Evolutionary conservation across 768 basidiomycete species (phyloP).

Genomic region (Cystofilobasidium bisporidii): DNA sequence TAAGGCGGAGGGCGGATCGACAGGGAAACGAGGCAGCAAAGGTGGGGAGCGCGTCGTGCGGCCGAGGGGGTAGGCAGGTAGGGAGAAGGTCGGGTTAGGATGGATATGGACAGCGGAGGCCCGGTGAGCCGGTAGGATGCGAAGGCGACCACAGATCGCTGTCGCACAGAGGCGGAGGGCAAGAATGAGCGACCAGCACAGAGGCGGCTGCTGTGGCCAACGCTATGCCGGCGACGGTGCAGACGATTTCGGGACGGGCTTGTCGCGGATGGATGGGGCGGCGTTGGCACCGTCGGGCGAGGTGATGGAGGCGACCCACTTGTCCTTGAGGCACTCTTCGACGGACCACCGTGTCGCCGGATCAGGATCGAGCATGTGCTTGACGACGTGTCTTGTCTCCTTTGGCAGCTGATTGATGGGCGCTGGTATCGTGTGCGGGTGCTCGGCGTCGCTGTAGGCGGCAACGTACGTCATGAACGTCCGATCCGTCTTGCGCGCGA

Average conservation of each 20-base stretch:
- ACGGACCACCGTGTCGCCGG: slow-evolving; percentile 64
- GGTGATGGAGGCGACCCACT: slow-evolving; percentile 67
- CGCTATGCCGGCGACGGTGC: background rate
- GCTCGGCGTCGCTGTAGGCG: slow-evolving; percentile 43
- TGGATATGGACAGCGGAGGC: too few relatives aligned
- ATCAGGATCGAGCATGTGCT: slow-evolving; percentile 93
- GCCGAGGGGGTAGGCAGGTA: too few relatives aligned
- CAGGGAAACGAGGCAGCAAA: too few relatives aligned
- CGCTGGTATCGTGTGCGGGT: slow-evolving; percentile 44
- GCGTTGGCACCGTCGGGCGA: background rate
- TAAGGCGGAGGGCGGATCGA: too few relatives aligned
- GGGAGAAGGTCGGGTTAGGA: too few relatives aligned
- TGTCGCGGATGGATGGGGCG: background rate
- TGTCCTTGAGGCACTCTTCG: slow-evolving; percentile 66
- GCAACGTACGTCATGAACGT: slow-evolving; percentile 67
- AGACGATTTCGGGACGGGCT: background rate
- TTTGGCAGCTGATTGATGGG: slow-evolving; percentile 22
- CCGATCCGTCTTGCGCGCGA: slow-evolving; percentile 69
- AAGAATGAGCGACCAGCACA: too few relatives aligned
- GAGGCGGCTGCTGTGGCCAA: too few relatives aligned
- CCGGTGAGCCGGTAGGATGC: too few relatives aligned
- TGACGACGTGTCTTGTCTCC: slow-evolving; percentile 33
- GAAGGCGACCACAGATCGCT: too few relatives aligned
- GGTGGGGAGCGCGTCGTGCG: too few relatives aligned
- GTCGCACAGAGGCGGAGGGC: too few relatives aligned